These are phyloP conservation scores for Kentomonas sorsogonicus DNA, from an alignment of 208 protist genomes.

Conservation along the genomic window DNA sequence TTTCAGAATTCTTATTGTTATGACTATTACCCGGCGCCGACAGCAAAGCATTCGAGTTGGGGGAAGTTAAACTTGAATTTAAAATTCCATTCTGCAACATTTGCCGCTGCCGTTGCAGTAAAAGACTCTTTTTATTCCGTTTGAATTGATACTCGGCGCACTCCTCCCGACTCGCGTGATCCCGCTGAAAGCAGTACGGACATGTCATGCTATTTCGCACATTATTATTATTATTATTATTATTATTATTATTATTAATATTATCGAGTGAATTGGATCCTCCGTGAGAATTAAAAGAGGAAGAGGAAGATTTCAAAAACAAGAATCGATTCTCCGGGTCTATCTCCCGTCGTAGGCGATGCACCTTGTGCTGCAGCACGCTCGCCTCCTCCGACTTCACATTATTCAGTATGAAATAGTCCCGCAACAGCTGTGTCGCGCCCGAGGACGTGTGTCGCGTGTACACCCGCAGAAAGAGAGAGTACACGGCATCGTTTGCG, in stretches of 20 bases:
- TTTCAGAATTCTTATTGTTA: slow-evolving; percentile 3
- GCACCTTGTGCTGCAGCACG: slow-evolving; percentile 82
- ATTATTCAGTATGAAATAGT: slow-evolving; percentile 73
- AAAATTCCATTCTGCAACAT: background rate
- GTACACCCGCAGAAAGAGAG: too few relatives aligned
- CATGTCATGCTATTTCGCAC: too few relatives aligned
- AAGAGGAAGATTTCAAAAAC: too few relatives aligned
- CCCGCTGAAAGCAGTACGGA: slow-evolving; percentile 58
- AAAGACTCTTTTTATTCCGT: slow-evolving; percentile 12
- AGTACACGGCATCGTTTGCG: too few relatives aligned
- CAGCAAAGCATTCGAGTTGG: background rate
- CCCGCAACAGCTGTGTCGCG: slow-evolving; percentile 62
- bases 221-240: background rate
- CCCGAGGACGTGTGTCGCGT: slow-evolving; percentile 53
- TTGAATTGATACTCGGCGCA: slow-evolving; percentile 83
- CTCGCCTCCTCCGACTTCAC: slow-evolving; percentile 58
- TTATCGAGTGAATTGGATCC: too few relatives aligned
- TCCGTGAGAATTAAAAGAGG: too few relatives aligned
- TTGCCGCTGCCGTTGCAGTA: background rate
- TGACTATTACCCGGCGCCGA: background rate
- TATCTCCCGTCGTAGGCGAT: slow-evolving; percentile 75
- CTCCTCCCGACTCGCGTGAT: slow-evolving; percentile 55
- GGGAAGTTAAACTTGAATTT: background rate
- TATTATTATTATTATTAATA: background rate
- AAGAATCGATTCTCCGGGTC: slow-evolving; percentile 63